phyloP scores from a whole-genome alignment of 2,329 filamentous ascomycete genomes.

The Xylaria arbuscula region DNA sequence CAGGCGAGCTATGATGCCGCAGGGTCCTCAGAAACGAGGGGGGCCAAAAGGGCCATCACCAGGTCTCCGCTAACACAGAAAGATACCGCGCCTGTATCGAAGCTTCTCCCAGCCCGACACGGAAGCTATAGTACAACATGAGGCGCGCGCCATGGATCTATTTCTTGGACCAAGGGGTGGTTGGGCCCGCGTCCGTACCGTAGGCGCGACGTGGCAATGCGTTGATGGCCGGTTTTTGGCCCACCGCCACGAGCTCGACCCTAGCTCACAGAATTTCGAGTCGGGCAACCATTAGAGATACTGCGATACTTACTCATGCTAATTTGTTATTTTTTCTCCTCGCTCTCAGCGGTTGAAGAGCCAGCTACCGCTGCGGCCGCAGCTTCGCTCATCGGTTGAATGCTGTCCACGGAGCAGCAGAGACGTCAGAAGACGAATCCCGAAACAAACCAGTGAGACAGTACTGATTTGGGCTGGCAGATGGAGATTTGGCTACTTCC shows the following conservation, averaged over 20 bases:
- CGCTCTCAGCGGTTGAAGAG: slow-evolving; percentile 36
- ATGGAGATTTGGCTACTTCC: not conserved
- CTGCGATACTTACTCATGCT: slow-evolving; percentile 16
- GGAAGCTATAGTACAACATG: slow-evolving; percentile 40
- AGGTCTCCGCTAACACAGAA: slow-evolving; percentile 41
- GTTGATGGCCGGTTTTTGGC: slow-evolving; percentile 47
- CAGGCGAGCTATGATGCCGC: slow-evolving; percentile 8
- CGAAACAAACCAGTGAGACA: slow-evolving; percentile 9
- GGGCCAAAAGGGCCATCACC: slow-evolving; percentile 34
- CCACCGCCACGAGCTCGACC: slow-evolving; percentile 49
- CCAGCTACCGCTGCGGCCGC: slow-evolving; percentile 38
- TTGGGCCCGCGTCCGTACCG: slow-evolving; percentile 41
- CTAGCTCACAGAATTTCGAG: slow-evolving; percentile 38
- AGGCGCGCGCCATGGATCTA: slow-evolving; percentile 45
- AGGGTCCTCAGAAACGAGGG: slow-evolving; percentile 18
- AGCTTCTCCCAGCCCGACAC: slow-evolving; percentile 38
- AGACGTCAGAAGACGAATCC: slow-evolving; percentile 1
- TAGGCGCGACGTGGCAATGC: slow-evolving; percentile 48
- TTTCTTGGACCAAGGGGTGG: slow-evolving; percentile 43
- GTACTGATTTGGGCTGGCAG: not conserved
- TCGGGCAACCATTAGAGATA: slow-evolving; percentile 29
- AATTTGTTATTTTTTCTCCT: slow-evolving; percentile 29
- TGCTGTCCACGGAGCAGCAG: slow-evolving; percentile 28
- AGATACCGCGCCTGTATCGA: slow-evolving; percentile 39
- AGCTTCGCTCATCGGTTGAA: slow-evolving; percentile 22